These are phyloP conservation scores for Hanseniaspora meyeri DNA, from an alignment of 805 yeast species.

Conservation along the genomic window DNA sequence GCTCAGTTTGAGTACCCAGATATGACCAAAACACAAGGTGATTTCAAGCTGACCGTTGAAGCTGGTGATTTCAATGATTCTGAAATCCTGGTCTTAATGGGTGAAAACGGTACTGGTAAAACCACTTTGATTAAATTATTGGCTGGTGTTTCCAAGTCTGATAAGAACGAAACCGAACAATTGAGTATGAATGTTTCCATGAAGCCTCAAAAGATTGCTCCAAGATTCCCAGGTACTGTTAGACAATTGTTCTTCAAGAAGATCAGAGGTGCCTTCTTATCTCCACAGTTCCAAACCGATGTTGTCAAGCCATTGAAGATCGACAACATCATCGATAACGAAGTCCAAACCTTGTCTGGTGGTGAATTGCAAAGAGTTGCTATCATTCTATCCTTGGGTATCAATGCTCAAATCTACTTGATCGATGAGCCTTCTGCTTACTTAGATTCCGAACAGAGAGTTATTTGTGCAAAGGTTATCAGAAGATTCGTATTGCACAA, in stretches of 20 bases:
- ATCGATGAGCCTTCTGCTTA: constrained; percentile 99
- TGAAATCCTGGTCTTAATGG: constrained; percentile 97
- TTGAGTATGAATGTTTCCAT: constrained; percentile 87
- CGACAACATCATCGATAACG: constrained; percentile 92
- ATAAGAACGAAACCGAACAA: constrained; percentile 59
- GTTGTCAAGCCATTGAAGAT: constrained; percentile 90
- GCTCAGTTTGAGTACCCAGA: constrained; percentile 65
- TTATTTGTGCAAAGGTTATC: constrained; percentile 94
- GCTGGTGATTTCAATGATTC: constrained; percentile 89
- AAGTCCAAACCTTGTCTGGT: constrained; percentile 94
- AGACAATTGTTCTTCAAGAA: constrained; percentile 94
- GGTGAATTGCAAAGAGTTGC: constrained; percentile 99
- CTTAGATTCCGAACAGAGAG: constrained; percentile 98
- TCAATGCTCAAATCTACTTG: constrained; percentile 87
- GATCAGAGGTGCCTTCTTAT: constrained; percentile 84
- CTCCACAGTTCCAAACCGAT: constrained; percentile 96
- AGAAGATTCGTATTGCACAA: constrained; percentile 92
- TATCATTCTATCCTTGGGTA: constrained; percentile 85
- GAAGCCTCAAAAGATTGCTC: constrained; percentile 99
- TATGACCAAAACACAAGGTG: constrained; percentile 90
- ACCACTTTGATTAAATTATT: constrained; percentile 91
- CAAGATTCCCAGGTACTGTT: constrained; percentile 96
- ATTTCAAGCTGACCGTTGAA: constrained; percentile 72
- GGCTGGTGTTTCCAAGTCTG: constrained; percentile 88
- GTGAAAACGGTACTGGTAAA: constrained; percentile 99